These are phyloP conservation scores for Tetrapyrgos nigripes DNA, from an alignment of 1,284 basidiomycete genomes.

Conservation along the genomic window DNA sequence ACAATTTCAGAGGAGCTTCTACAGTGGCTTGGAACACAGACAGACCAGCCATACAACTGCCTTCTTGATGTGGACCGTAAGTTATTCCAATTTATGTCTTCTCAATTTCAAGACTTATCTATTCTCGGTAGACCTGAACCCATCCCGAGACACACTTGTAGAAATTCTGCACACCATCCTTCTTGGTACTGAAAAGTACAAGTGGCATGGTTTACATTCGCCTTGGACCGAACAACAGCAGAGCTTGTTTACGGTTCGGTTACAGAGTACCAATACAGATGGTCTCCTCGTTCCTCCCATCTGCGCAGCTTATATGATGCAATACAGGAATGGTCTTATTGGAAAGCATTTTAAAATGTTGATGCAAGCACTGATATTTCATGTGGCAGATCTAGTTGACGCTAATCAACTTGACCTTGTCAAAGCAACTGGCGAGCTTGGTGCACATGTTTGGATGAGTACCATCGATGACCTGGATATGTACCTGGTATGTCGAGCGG, in stretches of 20 bases:
- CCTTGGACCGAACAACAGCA: slow-evolving; percentile 26
- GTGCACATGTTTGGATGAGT: slow-evolving; percentile 34
- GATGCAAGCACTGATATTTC: slow-evolving; percentile 38
- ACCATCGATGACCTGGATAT: slow-evolving; percentile 39
- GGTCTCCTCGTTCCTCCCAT: slow-evolving; percentile 40
- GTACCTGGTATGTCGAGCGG: slow-evolving; percentile 35
- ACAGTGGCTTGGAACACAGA: slow-evolving; percentile 31
- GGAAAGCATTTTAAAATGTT: slow-evolving; percentile 48
- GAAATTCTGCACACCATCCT: slow-evolving; percentile 46
- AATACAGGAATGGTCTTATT: slow-evolving; percentile 44
- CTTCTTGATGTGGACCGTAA: slow-evolving; percentile 1
- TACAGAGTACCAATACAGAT: slow-evolving; percentile 33
- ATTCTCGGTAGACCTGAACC: slow-evolving; percentile 23
- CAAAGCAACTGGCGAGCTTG: slow-evolving; percentile 35
- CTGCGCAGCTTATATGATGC: slow-evolving; percentile 40
- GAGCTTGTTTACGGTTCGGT: slow-evolving; percentile 25
- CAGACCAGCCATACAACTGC: slow-evolving; percentile 32
- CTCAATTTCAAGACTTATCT: slow-evolving; percentile 27
- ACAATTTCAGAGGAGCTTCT: slow-evolving; percentile 32
- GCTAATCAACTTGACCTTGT: slow-evolving; percentile 21
- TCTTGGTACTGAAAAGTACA: slow-evolving; percentile 44
- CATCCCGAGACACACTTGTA: slow-evolving; percentile 40
- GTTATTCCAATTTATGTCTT: slow-evolving; percentile 4
- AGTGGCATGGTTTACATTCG: slow-evolving; percentile 37
- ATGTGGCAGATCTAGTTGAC: slow-evolving; percentile 36